These are phyloP conservation scores for Fusarium denticulatum DNA, from an alignment of 2,329 filamentous ascomycete genomes.

Conservation along the genomic window DNA sequence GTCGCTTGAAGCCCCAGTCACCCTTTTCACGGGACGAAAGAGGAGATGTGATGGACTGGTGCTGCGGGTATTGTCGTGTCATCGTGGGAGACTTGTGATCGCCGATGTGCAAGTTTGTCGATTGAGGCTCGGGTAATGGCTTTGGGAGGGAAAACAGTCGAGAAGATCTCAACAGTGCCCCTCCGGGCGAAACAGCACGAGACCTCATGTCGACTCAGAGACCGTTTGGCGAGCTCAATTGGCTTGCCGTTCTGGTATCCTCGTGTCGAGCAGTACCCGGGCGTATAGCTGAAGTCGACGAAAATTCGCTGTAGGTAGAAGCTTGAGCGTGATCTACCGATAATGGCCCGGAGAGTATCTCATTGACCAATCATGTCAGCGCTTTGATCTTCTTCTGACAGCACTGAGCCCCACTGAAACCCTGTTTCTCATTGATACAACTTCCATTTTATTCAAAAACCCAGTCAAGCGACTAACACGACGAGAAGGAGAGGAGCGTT, in stretches of 20 bases:
- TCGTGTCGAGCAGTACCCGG: constrained; percentile 24
- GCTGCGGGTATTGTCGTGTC: constrained; percentile 81
- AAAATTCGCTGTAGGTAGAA: constrained; percentile 46
- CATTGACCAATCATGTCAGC: constrained; percentile 33
- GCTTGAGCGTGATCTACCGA: constrained; percentile 43
- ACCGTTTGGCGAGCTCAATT: constrained; percentile 46
- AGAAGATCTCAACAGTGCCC: constrained; percentile 81
- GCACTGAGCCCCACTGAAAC: constrained; percentile 36
- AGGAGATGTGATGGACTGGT: constrained; percentile 84
- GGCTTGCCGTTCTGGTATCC: constrained; percentile 38
- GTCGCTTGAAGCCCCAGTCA: constrained; percentile 93
- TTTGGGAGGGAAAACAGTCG: constrained; percentile 89
- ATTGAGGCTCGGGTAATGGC: constrained; percentile 73
- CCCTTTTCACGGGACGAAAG: constrained; percentile 76
- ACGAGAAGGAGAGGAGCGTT: constrained; percentile 6
- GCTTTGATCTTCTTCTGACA: background rate
- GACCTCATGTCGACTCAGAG: constrained; percentile 46
- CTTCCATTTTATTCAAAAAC: constrained; percentile 20
- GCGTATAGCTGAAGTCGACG: constrained; percentile 32
- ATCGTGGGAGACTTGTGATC: constrained; percentile 52
- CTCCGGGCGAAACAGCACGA: constrained; percentile 66
- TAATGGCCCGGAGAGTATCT: constrained; percentile 44
- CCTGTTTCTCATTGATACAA: constrained; percentile 18
- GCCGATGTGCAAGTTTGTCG: constrained; percentile 51
- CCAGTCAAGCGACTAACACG: constrained; percentile 11